Conservation (phyloP, 2,329 filamentous ascomycete genomes). For the Daldinia eschscholtzii region DNA sequence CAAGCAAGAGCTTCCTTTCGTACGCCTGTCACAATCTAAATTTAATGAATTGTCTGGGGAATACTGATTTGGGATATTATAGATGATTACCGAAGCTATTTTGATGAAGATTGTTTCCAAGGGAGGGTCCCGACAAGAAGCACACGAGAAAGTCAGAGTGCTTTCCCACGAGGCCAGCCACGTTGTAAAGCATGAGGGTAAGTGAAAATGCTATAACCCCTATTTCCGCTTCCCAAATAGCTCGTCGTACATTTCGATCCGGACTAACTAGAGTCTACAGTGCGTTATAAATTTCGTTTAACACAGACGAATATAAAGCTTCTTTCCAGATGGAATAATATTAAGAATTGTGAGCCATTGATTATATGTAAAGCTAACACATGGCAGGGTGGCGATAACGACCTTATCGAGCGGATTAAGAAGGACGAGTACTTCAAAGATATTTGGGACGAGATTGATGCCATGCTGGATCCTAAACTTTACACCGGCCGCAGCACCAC, state of each 20-base stretch:
- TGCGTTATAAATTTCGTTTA: background rate
- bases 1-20: slow-evolving; percentile 66
- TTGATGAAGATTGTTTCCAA: slow-evolving; percentile 50
- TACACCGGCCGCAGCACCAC: slow-evolving; percentile 59
- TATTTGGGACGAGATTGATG: slow-evolving; percentile 76
- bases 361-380: slow-evolving; percentile 4
- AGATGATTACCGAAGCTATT: slow-evolving; percentile 74
- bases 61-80: slow-evolving; percentile 53
- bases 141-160: slow-evolving; percentile 89
- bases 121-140: slow-evolving; percentile 55
- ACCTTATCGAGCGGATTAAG: slow-evolving; percentile 83
- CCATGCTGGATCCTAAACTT: slow-evolving; percentile 72
- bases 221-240: background rate
- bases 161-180: slow-evolving; percentile 80
- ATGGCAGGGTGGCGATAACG: slow-evolving; percentile 65
- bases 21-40: slow-evolving; percentile 11
- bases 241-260: background rate
- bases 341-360: background rate
- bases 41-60: background rate
- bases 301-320: background rate
- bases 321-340: background rate
- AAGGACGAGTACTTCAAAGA: slow-evolving; percentile 79
- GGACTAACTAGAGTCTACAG: slow-evolving; percentile 13
- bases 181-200: slow-evolving; percentile 64
- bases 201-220: background rate